These are phyloP conservation scores for Plasmodium adleri DNA, from an alignment of 169 alveolate genomes.

Conservation along the genomic window DNA sequence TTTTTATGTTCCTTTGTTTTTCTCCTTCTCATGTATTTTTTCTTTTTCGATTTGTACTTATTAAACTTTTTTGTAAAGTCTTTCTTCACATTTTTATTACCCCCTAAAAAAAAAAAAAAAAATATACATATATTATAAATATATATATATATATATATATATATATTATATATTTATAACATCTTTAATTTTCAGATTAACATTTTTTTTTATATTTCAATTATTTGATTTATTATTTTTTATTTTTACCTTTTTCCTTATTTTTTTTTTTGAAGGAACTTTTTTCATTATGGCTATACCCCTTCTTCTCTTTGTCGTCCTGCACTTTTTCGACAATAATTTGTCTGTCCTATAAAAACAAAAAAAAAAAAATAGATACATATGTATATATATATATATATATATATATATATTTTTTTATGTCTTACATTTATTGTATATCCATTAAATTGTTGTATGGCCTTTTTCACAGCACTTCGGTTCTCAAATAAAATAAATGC, in stretches of 20 bases:
- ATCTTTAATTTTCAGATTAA: too few relatives aligned
- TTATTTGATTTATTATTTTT: too few relatives aligned
- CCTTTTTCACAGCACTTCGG: conserved; percentile 55
- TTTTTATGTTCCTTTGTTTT: neutral
- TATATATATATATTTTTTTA: neutral
- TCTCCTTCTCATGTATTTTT: conserved; percentile 16
- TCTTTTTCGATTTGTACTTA: neutral
- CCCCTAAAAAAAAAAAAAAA: neutral
- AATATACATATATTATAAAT: neutral
- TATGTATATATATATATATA: too few relatives aligned
- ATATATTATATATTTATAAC: neutral
- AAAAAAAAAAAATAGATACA: neutral
- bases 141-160: neutral
- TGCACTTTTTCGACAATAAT: conserved; percentile 28
- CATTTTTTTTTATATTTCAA: too few relatives aligned
- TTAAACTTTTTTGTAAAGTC: neutral
- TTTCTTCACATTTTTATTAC: conserved; percentile 3
- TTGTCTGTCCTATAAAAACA: conserved; percentile 23
- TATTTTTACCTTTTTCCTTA: neutral
- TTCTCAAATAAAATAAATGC: conserved; percentile 31
- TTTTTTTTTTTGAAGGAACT: conserved; percentile 19
- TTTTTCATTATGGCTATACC: neutral
- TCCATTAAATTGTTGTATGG: conserved; percentile 52
- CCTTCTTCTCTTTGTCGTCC: conserved; percentile 1
- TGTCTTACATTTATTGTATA: conserved; percentile 33